Conservation (phyloP, 176 grass and related monocot species). For the barley (Hordeum vulgare) region DNA sequence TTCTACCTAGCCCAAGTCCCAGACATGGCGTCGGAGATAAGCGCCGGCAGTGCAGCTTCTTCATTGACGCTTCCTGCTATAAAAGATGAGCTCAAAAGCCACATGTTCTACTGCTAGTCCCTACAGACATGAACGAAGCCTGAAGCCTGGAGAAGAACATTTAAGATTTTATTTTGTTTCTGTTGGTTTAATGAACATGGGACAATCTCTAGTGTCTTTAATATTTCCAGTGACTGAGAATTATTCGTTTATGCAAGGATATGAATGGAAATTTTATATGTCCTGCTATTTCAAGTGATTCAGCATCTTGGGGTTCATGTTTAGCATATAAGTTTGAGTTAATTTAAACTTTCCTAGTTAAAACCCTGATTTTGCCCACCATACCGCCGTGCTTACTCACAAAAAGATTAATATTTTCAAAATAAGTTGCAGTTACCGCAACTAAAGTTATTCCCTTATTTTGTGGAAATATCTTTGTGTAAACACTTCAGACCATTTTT, state of each 20-base stretch:
- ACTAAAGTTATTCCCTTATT: too few relatives aligned
- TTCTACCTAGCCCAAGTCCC: slow-evolving; percentile 36
- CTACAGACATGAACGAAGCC: not conserved
- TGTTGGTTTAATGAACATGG: not conserved
- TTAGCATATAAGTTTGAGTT: not conserved
- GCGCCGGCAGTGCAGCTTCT: not conserved
- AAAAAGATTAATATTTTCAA: too few relatives aligned
- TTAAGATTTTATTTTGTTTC: not conserved
- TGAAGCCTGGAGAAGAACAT: not conserved
- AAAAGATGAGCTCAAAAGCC: slow-evolving; percentile 48
- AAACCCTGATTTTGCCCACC: too few relatives aligned
- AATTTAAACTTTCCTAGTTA: too few relatives aligned
- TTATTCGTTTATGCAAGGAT: not conserved
- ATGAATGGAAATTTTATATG: not conserved
- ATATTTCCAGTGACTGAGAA: not conserved
- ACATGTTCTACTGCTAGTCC: slow-evolving; percentile 75
- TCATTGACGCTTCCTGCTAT: slow-evolving; percentile 26
- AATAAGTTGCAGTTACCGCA: too few relatives aligned
- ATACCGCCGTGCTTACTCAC: too few relatives aligned
- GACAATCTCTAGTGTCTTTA: not conserved
- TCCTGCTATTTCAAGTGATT: not conserved
- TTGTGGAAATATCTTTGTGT: too few relatives aligned
- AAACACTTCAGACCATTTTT: too few relatives aligned
- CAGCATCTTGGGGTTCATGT: not conserved
- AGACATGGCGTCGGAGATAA: not conserved